Evolutionary conservation across 2,329 filamentous ascomycete genomes (phyloP).

Genomic region (Clonostachys byssicola): DNA sequence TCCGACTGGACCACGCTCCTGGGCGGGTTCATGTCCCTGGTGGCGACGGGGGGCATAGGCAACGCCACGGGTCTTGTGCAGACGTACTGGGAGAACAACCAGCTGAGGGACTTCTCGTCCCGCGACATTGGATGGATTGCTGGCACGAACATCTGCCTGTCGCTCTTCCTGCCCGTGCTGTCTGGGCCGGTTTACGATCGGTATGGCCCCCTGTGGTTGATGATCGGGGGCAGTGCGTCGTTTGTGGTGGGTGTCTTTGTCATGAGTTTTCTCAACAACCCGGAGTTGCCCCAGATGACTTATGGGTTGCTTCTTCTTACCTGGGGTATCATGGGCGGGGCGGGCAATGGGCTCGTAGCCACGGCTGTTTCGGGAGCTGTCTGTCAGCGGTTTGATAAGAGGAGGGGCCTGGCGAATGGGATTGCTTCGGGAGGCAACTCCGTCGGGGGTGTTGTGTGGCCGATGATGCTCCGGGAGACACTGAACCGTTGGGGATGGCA

Average conservation of each 20-base stretch:
- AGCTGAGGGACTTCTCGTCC: constrained; percentile 2
- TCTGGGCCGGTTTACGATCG: constrained; percentile 6
- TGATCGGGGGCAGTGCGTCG: background rate
- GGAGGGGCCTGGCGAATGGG: constrained; percentile 5
- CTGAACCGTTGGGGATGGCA: constrained; percentile 2
- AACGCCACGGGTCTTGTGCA: constrained; percentile 5
- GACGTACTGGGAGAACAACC: constrained; percentile 2
- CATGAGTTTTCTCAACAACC: constrained; percentile 3
- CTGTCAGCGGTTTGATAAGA: constrained; percentile 2
- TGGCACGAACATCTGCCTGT: constrained; percentile 4
- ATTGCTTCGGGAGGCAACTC: constrained; percentile 4
- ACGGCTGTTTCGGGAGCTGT: constrained; percentile 1
- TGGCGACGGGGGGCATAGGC: constrained; percentile 2
- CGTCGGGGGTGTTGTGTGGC: constrained; percentile 5
- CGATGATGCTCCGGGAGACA: constrained; percentile 4
- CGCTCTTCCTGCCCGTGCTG: constrained; percentile 2
- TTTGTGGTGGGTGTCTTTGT: constrained; percentile 2
- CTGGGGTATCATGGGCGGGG: constrained; percentile 5
- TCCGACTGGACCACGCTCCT: constrained; percentile 1
- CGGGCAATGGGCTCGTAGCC: constrained; percentile 1
- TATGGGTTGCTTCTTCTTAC: constrained; percentile 1
- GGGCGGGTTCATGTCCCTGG: constrained; percentile 1
- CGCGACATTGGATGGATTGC: constrained; percentile 6
- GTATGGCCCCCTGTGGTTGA: constrained; percentile 3
- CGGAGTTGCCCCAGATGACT: background rate